phyloP scores from a whole-genome alignment of 345 rosid genomes.

The Geranium brycei region DNA sequence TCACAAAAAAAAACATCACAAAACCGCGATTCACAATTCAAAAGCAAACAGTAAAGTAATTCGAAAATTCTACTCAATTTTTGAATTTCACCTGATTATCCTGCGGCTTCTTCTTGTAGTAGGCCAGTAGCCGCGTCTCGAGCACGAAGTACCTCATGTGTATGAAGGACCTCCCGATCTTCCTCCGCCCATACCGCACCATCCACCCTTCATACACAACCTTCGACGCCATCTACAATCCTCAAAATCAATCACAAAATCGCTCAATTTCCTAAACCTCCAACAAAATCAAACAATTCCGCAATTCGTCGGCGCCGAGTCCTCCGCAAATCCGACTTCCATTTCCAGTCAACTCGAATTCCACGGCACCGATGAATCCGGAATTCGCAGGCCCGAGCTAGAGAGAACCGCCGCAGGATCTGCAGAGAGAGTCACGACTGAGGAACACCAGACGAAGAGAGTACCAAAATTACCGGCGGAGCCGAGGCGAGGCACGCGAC shows the following conservation, averaged over 20 bases:
- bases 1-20: not conserved
- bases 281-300: constrained; percentile 5
- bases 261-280: constrained; percentile 13
- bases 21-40: not conserved
- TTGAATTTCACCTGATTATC: constrained; percentile 56
- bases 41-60: not conserved
- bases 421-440: not conserved
- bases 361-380: not conserved
- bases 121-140: constrained; percentile 84
- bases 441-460: not conserved
- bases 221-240: constrained; percentile 43
- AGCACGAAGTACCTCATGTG: constrained; percentile 96
- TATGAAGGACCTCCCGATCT: constrained; percentile 90
- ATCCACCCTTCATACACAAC: constrained; percentile 97
- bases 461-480: not conserved
- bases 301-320: not conserved
- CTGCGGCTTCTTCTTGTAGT: constrained; percentile 93
- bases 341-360: not conserved
- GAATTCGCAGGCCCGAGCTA: not conserved
- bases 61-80: not conserved
- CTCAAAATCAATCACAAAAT: constrained; percentile 8
- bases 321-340: not conserved
- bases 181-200: constrained; percentile 96
- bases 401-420: not conserved
- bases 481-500: not conserved